Percentiles rank a stretch among this genome's conserved stretches.
Conservation (phyloP, 805 yeast species). For the Candida pseudofarinosa region DNA sequence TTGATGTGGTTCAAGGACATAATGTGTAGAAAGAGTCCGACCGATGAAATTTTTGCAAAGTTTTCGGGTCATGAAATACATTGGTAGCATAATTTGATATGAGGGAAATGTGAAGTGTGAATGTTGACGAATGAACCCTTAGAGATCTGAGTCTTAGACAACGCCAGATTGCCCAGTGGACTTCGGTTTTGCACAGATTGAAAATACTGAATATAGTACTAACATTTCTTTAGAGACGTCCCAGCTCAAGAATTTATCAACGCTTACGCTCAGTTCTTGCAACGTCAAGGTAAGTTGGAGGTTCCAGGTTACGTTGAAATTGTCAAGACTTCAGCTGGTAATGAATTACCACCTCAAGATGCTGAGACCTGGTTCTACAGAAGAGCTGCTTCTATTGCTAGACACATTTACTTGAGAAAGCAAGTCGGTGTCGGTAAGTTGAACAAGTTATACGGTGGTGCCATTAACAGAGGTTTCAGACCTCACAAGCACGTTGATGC, state of each 20-base stretch:
- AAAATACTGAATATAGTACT: slow-evolving; percentile 22
- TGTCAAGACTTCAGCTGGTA: slow-evolving; percentile 98
- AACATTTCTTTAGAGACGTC: slow-evolving; percentile 79
- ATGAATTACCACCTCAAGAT: slow-evolving; percentile 99
- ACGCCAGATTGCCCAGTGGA: too few species aligned
- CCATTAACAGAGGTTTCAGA: slow-evolving; percentile 97
- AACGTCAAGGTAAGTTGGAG: slow-evolving; percentile 99
- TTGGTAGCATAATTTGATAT: too few species aligned
- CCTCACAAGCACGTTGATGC: slow-evolving; percentile 99
- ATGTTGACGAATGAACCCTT: too few species aligned
- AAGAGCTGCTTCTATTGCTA: slow-evolving; percentile 99
- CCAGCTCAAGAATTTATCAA: slow-evolving; percentile 99
- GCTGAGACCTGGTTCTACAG: slow-evolving; percentile 99
- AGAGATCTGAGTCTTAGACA: too few species aligned
- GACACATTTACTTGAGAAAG: slow-evolving; percentile 99
- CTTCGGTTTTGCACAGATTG: too few species aligned
- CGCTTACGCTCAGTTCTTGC: slow-evolving; percentile 99
- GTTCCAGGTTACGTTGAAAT: slow-evolving; percentile 99
- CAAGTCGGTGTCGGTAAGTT: slow-evolving; percentile 98
- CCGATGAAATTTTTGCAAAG: too few species aligned
- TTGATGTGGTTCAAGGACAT: background rate
- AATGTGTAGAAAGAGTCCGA: background rate
- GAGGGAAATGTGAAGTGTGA: too few species aligned
- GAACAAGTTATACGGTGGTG: slow-evolving; percentile 99
- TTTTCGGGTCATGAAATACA: too few species aligned